These are phyloP conservation scores for Leucogyrophana mollusca DNA, from an alignment of 768 basidiomycete species.

Conservation along the genomic window DNA sequence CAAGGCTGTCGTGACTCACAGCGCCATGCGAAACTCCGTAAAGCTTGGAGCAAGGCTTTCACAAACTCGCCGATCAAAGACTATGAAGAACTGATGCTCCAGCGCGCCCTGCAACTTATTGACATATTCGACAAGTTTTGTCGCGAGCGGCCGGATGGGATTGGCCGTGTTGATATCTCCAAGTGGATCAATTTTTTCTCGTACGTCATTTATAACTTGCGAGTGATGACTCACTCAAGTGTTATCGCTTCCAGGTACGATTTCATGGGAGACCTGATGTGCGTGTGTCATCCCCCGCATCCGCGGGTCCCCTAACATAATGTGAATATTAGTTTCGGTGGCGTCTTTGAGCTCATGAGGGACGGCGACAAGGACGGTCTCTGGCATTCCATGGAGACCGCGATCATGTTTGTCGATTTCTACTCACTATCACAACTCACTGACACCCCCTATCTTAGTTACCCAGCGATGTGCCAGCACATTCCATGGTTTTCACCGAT, in stretches of 20 bases:
- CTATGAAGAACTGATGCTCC: slow-evolving; percentile 22
- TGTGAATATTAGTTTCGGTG: slow-evolving; percentile 15
- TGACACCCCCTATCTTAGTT: neutral
- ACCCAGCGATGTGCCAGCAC: neutral
- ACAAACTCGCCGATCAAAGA: slow-evolving; percentile 31
- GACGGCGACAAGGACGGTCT: slow-evolving; percentile 7
- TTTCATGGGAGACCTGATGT: slow-evolving; percentile 41
- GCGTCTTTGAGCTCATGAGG: slow-evolving; percentile 14
- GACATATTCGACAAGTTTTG: slow-evolving; percentile 9
- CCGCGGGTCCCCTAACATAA: too few relatives aligned
- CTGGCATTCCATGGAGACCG: slow-evolving; percentile 6
- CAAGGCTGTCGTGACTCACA: slow-evolving; percentile 30
- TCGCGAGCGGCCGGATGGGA: neutral
- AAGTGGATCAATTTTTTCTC: slow-evolving; percentile 37
- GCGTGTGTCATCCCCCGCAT: too few relatives aligned
- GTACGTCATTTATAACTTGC: slow-evolving; percentile 26
- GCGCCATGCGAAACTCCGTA: slow-evolving; percentile 34
- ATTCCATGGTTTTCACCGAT: slow-evolving; percentile 7
- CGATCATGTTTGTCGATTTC: neutral
- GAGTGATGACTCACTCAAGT: neutral
- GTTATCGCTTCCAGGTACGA: slow-evolving; percentile 28
- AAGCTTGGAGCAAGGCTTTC: slow-evolving; percentile 41
- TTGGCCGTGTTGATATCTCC: slow-evolving; percentile 26
- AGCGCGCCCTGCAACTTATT: slow-evolving; percentile 26
- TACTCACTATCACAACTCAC: neutral